Percentiles rank a stretch among this genome's conserved stretches.
Evolutionary conservation across 345 rosid species (phyloP).

Genomic region (Salix suchowensis): DNA sequence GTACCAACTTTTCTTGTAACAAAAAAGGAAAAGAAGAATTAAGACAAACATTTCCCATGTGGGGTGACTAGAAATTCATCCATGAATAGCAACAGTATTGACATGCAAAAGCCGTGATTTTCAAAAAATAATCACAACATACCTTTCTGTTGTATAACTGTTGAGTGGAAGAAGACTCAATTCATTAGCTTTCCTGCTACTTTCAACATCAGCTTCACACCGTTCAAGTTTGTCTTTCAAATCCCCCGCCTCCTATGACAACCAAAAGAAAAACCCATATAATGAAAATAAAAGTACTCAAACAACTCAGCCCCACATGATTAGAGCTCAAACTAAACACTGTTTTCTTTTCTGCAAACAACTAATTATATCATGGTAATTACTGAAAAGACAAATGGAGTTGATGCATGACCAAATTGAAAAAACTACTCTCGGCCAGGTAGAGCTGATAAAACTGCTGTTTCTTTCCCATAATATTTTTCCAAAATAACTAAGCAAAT

Average conservation of each 20-base stretch:
- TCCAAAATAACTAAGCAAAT: too few species aligned
- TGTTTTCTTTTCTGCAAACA: not conserved
- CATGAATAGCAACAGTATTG: not conserved
- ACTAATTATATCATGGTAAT: not conserved
- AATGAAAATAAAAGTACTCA: not conserved
- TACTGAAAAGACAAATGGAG: not conserved
- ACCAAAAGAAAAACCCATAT: constrained; percentile 12
- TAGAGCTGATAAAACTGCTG: not conserved
- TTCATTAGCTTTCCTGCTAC: constrained; percentile 63
- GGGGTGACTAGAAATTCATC: not conserved
- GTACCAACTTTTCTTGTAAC: too few species aligned
- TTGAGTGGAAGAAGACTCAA: constrained; percentile 61
- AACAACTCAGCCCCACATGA: too few species aligned
- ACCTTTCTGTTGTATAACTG: constrained; percentile 58
- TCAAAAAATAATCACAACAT: constrained; percentile 12
- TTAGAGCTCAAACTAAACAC: too few species aligned
- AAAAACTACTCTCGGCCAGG: not conserved
- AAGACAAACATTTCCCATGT: too few species aligned
- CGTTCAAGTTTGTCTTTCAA: constrained; percentile 62
- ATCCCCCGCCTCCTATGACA: constrained; percentile 56
- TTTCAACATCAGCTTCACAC: constrained; percentile 79
- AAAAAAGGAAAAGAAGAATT: too few species aligned
- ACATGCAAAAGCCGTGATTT: not conserved
- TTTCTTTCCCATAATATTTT: too few species aligned
- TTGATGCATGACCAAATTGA: not conserved